Base-by-base conservation (phyloP, 2,329 filamentous ascomycete genomes). In the Corniculantispora saksenae region DNA sequence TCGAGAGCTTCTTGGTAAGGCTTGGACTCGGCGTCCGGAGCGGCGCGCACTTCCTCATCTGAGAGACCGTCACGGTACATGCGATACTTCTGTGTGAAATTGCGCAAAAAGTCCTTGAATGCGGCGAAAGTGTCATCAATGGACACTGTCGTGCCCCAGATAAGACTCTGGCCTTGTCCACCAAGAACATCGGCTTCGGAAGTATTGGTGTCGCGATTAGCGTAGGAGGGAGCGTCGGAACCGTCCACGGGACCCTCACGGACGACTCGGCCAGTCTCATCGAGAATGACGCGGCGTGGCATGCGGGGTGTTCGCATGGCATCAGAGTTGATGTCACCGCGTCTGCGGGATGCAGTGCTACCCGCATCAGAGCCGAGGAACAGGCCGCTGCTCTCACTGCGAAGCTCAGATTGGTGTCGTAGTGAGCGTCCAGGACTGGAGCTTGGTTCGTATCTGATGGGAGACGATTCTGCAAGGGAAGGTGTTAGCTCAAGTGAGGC, bases 91-190 rank as follows among this genome's bases (percentile, higher is more conserved):
- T 88, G 89, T 66, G 93, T 92, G 72, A 95, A 99, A 75, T 97
- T 96, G 74, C 89, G 88, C 32, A 99, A 82, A 73, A 99, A 99
- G 69, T 95, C 93, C 74, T 95, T 94, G 82, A 97, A 97, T 0
- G 89, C 84, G 60, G 89, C 87, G 77, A 96, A 91, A 0, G 93
- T 93, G 75, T 98, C 94, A 66, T 92, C 88, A 61, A 99, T 91
- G 6, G 94, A 97, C 58, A 99, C 92, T 47, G 97, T 98, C 51
- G 95, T 99, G 76, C 95, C 95, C 95, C 95, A 99, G 69, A 99
- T 94, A 65, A 96, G 87, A 70, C 91, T 89, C 64, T 90, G 90
- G 47, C 91, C 92, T 66, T 87, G 87, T 2, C 94, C 95, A 47
- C 93, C 94, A 48, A 97, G 86, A 1, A 85, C 87, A 73, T 97